These are phyloP conservation scores for Blumeria hordei DNA, from an alignment of 2,329 filamentous ascomycete genomes.

Conservation along the genomic window DNA sequence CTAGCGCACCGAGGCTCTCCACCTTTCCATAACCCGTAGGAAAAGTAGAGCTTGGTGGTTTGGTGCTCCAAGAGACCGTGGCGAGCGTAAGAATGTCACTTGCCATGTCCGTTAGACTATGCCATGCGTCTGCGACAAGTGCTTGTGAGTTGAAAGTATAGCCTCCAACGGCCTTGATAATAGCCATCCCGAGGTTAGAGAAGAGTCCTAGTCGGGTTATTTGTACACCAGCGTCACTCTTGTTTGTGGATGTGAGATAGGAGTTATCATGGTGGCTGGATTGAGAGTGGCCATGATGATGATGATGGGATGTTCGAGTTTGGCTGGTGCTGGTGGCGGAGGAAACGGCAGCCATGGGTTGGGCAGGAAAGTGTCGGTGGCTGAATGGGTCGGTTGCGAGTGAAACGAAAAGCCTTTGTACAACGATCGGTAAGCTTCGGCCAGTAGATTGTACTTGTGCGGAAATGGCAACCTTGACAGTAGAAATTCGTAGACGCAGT, in stretches of 20 bases:
- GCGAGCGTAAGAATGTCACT: constrained; percentile 86
- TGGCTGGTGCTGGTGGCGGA: background rate
- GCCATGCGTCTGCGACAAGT: constrained; percentile 81
- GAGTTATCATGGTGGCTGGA: constrained; percentile 30
- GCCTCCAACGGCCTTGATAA: constrained; percentile 78
- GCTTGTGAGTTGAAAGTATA: constrained; percentile 89
- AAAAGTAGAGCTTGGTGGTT: constrained; percentile 59
- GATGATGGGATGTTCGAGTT: background rate
- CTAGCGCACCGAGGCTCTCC: constrained; percentile 83
- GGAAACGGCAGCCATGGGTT: background rate
- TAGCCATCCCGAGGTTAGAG: constrained; percentile 81
- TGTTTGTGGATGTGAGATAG: constrained; percentile 59
- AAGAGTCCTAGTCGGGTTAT: constrained; percentile 77
- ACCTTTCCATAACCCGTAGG: constrained; percentile 90
- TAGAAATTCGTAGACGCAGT: background rate
- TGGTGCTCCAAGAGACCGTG: constrained; percentile 82
- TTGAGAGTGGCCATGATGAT: background rate
- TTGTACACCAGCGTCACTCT: constrained; percentile 76
- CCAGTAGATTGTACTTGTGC: background rate
- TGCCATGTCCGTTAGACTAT: constrained; percentile 83
- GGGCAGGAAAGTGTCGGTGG: no score
- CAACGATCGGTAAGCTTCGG: background rate
- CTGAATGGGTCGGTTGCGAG: no score
- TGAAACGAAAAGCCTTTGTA: background rate
- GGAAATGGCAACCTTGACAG: background rate